Percentiles rank a stretch among this genome's conserved stretches.
Conservation (phyloP, 2,329 filamentous ascomycete genomes). For the Parastagonospora nodorum region DNA sequence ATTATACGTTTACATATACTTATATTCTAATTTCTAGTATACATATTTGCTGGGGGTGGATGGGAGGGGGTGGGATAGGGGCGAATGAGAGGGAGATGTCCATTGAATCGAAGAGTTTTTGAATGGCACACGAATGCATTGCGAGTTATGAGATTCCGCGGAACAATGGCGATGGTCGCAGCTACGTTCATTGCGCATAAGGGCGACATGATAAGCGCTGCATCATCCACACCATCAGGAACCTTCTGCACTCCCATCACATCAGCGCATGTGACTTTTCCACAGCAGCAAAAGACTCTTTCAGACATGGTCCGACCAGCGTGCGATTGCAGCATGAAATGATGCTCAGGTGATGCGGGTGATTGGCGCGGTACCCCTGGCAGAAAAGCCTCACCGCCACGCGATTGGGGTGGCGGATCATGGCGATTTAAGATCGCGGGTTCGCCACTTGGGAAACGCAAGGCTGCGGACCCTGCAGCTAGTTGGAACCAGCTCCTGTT, state of each 20-base stretch:
- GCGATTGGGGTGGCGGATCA: constrained; percentile 16
- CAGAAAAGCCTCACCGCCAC: constrained; percentile 25
- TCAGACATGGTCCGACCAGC: neutral
- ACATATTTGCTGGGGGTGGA: neutral
- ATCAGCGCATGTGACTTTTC: too few species aligned
- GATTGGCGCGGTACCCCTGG: constrained; percentile 22
- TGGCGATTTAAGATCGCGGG: constrained; percentile 30
- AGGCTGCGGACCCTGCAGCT: constrained; percentile 5
- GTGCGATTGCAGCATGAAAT: constrained; percentile 18
- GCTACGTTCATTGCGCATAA: too few species aligned
- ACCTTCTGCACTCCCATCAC: too few species aligned
- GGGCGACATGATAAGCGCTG: too few species aligned
- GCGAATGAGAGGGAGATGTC: neutral
- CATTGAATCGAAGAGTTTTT: too few species aligned
- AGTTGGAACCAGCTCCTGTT: too few species aligned
- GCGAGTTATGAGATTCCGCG: too few species aligned
- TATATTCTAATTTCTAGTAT: constrained; percentile 27
- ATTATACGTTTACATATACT: neutral
- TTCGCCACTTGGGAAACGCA: constrained; percentile 18
- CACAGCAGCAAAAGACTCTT: too few species aligned
- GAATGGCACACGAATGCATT: too few species aligned
- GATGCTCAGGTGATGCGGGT: constrained; percentile 37
- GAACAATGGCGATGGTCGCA: too few species aligned
- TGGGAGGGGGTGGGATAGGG: neutral
- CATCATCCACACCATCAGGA: too few species aligned